Conservation (phyloP, 352 stramenopile genomes). For the Globisporangium recalcitrans region DNA sequence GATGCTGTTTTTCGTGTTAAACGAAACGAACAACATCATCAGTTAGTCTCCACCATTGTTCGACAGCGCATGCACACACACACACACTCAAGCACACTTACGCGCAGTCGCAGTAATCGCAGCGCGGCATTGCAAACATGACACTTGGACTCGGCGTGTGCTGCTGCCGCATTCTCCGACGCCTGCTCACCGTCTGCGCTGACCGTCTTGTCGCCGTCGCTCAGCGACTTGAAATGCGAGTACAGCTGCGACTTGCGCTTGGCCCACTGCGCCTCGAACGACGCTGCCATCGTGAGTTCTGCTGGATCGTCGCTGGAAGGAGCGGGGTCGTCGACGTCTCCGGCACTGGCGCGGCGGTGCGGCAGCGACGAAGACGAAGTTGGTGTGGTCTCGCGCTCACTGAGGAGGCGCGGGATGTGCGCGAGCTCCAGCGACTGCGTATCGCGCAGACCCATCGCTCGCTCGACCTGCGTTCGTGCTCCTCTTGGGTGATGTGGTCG, state of each 20-base stretch:
- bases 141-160: slow-evolving; percentile 42
- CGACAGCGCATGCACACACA: neutral
- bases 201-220: slow-evolving; percentile 13
- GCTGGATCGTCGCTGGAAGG: neutral
- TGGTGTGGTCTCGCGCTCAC: neutral
- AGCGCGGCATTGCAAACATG: slow-evolving; percentile 60
- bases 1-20: slow-evolving; percentile 28
- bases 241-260: slow-evolving; percentile 44
- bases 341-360: neutral
- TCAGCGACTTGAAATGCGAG: slow-evolving; percentile 36
- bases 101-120: slow-evolving; percentile 41
- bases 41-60: neutral
- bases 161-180: slow-evolving; percentile 3
- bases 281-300: slow-evolving; percentile 28
- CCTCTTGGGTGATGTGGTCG: too few species aligned
- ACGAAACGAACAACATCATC: neutral
- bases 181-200: neutral
- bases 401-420: slow-evolving; percentile 8
- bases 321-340: neutral
- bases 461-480: neutral
- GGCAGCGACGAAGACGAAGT: neutral
- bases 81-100: slow-evolving; percentile 20
- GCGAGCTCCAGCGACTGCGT: slow-evolving; percentile 9
- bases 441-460: slow-evolving; percentile 13
- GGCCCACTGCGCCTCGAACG: slow-evolving; percentile 27